Evolutionary conservation across 2,329 filamentous ascomycete species (phyloP), one percentile per base, ranked within the genome.

Genomic region (Alternaria postmessia): DNA sequence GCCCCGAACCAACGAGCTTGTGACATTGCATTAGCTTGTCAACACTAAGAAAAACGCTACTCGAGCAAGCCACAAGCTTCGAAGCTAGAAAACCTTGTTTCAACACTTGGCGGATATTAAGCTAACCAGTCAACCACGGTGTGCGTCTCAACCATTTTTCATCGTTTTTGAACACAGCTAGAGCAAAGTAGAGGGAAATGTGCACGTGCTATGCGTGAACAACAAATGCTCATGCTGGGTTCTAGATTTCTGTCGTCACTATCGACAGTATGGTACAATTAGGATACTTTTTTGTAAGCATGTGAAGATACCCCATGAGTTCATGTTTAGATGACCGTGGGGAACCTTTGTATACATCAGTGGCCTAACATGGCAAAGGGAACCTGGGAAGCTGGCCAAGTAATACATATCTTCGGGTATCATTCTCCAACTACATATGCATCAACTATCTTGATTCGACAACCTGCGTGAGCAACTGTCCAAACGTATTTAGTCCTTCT

Each of bases 391-490:
- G 11, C 8, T 36, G 30, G 7, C 20, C 32, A n/a, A 49, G 14
- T n/a, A n/a, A 49, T 36, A 36, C 8, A 36, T 12, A 47, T 18
- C 22, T 47, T 24, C 18, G 48, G 54, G 54, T 61, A 58, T 61
- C 54, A 54, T 54, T 61, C 49, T 44, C 24, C 4, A 36, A 16
- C 36, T 26, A 34, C n/a, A 30, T 20, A 4, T n/a, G 7, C 2
- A 44, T 42, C 28, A 26, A 56, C 64, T 70, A 77, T 28, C 53
- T 64, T 30, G 68, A 57, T 56, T 75, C 70, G 16, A 75, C 63
- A 7, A 77, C 76, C 26, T 72, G 71, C 14, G 66, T 63, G 48
- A 79, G 67, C 32, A 80, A 62, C 51, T 69, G 62, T 5, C 77
- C 78, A 1, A 80, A 53, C 7, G 64, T 54, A 16, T 70, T 72